Base-by-base conservation (phyloP, 768 basidiomycete species). In the Termitomyces sp. region DNA sequence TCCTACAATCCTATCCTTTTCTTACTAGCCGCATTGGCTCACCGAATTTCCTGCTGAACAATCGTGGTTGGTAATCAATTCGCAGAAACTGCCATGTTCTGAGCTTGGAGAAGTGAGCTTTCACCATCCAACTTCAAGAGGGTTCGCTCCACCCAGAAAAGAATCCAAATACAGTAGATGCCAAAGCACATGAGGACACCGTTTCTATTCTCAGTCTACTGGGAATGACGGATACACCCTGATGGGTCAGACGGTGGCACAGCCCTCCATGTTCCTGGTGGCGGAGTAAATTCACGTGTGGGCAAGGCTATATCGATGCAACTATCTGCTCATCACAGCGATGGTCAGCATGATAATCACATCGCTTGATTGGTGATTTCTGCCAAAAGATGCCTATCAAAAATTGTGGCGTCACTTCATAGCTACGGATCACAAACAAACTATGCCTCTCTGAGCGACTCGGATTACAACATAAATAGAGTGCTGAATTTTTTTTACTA, bases 21-120 rank as follows among this genome's bases (percentile, higher is more conserved):
- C 68, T 51, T 59, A 78, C 78, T 77, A 78, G 30, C 68, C 70
- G 54, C 77, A 78, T 7, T 57, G 45, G 50, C 63, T 70, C 11
- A 57, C 71, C 0, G 62, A 61, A 1, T 40, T 23, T 6, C 17
- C 38, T 23, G n/a, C 42, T 5, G 59, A 55, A 44, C n/a, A 9
- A 14, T 38, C 30, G 26, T 60, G 57, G 17, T 1, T 0, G 2
- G 15, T 10, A 0, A 23, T 42, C 53, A 15, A 45, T 1, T 15
- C 52, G 44, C 23, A 75, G 47, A 1, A 1, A 63, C 46, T 2
- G 57, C 49, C 21, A 76, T 53, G 38, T 55, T 53, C 66, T 67
- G 75, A 38, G 59, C 76, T 77, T 38, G n/a, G 6, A 23, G 17
- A 42, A 38, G 12, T 42, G 33, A 58, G 3, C 37, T 9, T 21